Base-by-base conservation (phyloP, 345 rosid species). In the Ailanthus altissimus region DNA sequence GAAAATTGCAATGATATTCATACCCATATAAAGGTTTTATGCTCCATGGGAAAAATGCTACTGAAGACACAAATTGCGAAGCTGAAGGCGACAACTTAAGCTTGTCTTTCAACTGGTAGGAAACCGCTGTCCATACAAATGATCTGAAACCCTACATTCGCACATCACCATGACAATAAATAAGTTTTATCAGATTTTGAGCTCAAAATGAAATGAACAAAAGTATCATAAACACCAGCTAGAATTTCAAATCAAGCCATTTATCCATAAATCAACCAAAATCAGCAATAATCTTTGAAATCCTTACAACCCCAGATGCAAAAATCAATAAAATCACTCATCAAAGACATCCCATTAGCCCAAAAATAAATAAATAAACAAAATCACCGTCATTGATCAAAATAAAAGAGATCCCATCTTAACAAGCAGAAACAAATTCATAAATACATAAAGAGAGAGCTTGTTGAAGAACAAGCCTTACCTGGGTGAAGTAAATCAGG, bases 101-200 rank as follows among this genome's bases (percentile, higher is more conserved):
- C 83, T 73, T 83, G 83, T 96, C 99, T 80, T 96, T 96, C 23
- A 96, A 86, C 87, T 90, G 99, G 83, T 96, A 96, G 0, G 99
- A 96, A 84, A 96, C 97, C 8, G 97, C 97, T 36, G 99, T 93
- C 98, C 99, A 93, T 36, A 92, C 99, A 72, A 96, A 93, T 69
- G 99, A 93, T 81, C 98, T 86, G 86, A 96, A 96, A 82, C 99
- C 98, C 99, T 96, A 81, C 60, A 82, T 49, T 63, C 67, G 75
- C 38, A 77, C 38, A 80, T 54, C 56, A n/a, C 67, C 50, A 49
- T 1, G n/a, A 65, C 15, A 64, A 47, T 54, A 25, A n/a, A 20
- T 20, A 66, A 21, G 25, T 60, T 46, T 38, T 69, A 49, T 38
- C 28, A 28, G 40, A 51, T 28, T 1, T 54, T 20, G 8, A 26